Base-by-base conservation (phyloP, 2,329 filamentous ascomycete species). In the Elsinoe ampelina region DNA sequence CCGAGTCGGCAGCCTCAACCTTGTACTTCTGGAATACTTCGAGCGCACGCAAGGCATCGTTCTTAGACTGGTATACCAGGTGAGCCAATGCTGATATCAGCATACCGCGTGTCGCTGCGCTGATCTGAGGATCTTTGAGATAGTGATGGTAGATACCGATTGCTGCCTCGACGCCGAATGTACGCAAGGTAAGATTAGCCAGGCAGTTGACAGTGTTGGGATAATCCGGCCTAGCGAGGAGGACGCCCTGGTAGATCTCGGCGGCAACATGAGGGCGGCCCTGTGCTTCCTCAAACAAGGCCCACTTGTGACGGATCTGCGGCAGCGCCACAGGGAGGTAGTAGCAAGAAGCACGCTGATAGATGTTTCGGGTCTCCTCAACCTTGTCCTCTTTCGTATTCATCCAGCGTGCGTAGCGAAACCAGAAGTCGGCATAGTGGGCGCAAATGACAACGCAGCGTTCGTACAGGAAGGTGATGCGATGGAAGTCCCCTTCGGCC, bases 321-420 rank as follows among this genome's bases (percentile, higher is more conserved):
- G 92, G 90, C 58, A 86, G 79, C 63, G 89, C 89, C 65, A 97
- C 86, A 2, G 92, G 90, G 1, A 95, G 89, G 68, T 86, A 96
- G 55, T 95, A 73, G 52, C 83, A 90, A 62, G 87, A 85, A 8
- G 92, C 93, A 57, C 90, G 84, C 68, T 92, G 84, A 68, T 95
- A 97, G 61, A 97, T 93, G 70, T 89, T 91, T 58, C 93, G 86
- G 5, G 92, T 85, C 68, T 95, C 89, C 68, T 96, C 89, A 45
- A 90, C 84, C 70, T 95, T 95, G 63, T 79, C 83, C 1, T 82
- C 73, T 67, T 95, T 88, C 0, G 83, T 83, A 58, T 81, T 79
- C 87, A 96, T 95, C 93, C 93, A 98, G 39, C 92, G 80, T 13
- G 87, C 89, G 71, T 95, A 98, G n/a, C 93, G 86, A 65, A 95